Evolutionary conservation across 306 rosid genomes (phyloP).

Genomic region (Prunus campanulata): DNA sequence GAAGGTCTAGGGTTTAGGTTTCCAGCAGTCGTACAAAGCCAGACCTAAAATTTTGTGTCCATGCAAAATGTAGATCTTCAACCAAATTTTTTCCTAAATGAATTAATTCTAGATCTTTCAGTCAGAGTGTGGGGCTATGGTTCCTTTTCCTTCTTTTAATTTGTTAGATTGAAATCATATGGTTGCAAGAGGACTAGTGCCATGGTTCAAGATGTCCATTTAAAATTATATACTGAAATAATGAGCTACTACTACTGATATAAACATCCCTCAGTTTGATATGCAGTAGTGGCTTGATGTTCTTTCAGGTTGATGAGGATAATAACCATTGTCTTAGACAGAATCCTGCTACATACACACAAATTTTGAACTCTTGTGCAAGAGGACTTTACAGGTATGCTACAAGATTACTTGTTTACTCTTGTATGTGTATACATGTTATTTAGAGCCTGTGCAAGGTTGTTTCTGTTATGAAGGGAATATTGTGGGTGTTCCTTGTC

Average conservation of each 20-base stretch:
- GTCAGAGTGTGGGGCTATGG: neutral
- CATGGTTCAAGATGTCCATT: neutral
- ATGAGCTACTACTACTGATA: neutral
- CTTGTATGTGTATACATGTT: neutral
- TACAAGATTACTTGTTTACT: neutral
- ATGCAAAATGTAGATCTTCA: neutral
- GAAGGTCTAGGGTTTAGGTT: neutral
- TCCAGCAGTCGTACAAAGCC: neutral
- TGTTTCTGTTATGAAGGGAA: neutral
- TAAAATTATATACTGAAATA: neutral
- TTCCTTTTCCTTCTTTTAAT: neutral
- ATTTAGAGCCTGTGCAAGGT: neutral
- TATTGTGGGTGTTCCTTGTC: neutral
- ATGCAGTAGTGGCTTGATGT: conserved; percentile 6
- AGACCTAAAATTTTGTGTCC: neutral
- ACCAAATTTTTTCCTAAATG: neutral
- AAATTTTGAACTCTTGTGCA: conserved; percentile 63
- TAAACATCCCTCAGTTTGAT: neutral
- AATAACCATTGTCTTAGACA: conserved; percentile 57
- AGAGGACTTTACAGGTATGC: conserved; percentile 87
- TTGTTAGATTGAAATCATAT: neutral
- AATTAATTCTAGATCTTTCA: neutral
- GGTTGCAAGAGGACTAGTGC: neutral
- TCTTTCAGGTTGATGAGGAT: conserved; percentile 76
- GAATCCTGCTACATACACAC: conserved; percentile 73